Evolutionary conservation across 257 asterid genomes (phyloP), one percentile per base, ranked within the genome.

Genomic region (Rauvolfia tetraphylla): DNA sequence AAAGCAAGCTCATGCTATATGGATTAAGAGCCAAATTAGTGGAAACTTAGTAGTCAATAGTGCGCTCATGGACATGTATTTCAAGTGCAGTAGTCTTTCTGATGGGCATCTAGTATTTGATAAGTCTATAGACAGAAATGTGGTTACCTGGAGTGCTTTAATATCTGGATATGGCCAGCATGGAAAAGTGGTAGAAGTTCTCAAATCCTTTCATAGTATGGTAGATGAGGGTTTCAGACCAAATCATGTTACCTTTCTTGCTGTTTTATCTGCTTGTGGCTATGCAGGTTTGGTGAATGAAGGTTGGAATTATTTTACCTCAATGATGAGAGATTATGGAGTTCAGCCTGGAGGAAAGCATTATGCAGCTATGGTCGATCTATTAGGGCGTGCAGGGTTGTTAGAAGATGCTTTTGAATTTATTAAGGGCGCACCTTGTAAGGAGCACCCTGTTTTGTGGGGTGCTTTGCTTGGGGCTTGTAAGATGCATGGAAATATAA

Each of bases 51-150:
- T 95, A 51, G 91, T 95, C 62, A 86, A 76, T 83, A 91, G 96
- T 85, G 93, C 99, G 42, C 92, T 91, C 42, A 88, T 92, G 91
- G 96, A 92, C 84, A 95, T 95, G 99, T 90, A 95, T 87, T 92
- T 95, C 84, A 92, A 93, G 86, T 95, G 97, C 87, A 95, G 99
- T 82, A 87, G 89, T 88, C 96, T 87, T 41, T 74, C 76, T 17
- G 96, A 91, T 33, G 97, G 92, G 69, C 75, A 81, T 89, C 86
- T 56, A 51, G 96, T 91, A 42, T 93, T 95, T 83, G 81, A 87
- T 57, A 86, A 83, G 75, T 89, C 93, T 62, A 77, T 82, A 76
- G 94, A 87, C 6, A 91, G 88, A 78, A 93, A 90, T 84, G 95
- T 91, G 42, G 77, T 95, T 82, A 91, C 96, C 22, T 93, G 99